Evolutionary conservation across 108 stramenopile genomes (phyloP).

Genomic region (Stephanodiscus triporus): DNA sequence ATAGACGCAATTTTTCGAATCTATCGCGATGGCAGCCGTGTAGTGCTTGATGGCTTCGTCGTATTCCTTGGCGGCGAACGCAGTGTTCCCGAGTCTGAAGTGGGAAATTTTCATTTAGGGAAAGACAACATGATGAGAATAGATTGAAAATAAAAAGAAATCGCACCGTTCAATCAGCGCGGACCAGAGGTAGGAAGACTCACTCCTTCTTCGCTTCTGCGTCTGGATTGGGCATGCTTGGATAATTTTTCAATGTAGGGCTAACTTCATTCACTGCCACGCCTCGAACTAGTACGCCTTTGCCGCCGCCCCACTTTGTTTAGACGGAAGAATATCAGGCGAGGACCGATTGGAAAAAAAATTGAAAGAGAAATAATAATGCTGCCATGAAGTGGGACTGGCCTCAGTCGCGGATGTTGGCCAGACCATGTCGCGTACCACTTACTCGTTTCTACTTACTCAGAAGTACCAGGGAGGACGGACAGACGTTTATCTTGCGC

Average conservation of each 20-base stretch:
- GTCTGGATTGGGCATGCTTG: constrained; percentile 47
- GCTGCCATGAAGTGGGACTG: too few relatives aligned
- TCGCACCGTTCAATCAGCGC: neutral
- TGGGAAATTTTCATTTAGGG: neutral
- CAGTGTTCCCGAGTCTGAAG: constrained; percentile 88
- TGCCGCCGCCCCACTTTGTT: neutral
- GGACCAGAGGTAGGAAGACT: constrained; percentile 14
- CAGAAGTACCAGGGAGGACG: neutral
- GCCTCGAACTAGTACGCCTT: neutral
- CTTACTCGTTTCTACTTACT: constrained; percentile 2
- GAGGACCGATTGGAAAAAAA: too few relatives aligned
- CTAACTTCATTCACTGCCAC: too few relatives aligned
- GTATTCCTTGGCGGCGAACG: constrained; percentile 81
- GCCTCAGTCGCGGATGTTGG: too few relatives aligned
- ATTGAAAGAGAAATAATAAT: too few relatives aligned
- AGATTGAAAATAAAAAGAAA: neutral
- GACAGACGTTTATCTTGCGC: neutral
- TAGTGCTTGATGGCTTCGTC: constrained; percentile 87
- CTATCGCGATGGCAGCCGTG: constrained; percentile 86
- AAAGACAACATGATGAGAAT: neutral
- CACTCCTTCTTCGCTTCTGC: constrained; percentile 56
- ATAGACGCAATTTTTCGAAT: constrained; percentile 88
- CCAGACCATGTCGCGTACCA: too few relatives aligned
- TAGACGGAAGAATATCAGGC: too few relatives aligned
- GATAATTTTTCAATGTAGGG: neutral